Evolutionary conservation across 2,329 filamentous ascomycete genomes (phyloP), one percentile per base, ranked within the genome.

Genomic region (Trichoderma sp.): DNA sequence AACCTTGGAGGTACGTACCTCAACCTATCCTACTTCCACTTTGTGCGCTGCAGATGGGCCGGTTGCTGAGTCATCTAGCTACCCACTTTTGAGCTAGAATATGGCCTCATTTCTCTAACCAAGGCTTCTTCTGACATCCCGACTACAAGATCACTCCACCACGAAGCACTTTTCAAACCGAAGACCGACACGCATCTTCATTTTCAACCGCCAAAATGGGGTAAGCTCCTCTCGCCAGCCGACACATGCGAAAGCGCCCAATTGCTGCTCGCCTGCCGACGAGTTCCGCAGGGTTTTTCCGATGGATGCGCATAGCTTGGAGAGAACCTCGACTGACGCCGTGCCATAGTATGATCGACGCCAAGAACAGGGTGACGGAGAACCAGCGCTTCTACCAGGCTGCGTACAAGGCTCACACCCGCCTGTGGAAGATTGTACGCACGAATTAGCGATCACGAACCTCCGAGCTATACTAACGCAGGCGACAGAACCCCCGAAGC

Each of bases 371-470:
- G 79, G 92, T 95, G 78, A 91, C 92, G 71, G 79, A 92, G 80
- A 87, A 92, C 85, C 93, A 95, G 87, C 87, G 88, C 79, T 83
- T 89, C 77, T 94, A 93, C 86, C 92, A 94, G 85, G 85, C 87
- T 76, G 90, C 93, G 77, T 92, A 92, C 83, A 89, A 88, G 78
- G 83, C 85, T 74, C 88, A 91, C 82, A 85, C 90, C 76, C 90
- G 93, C 79, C 83, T 93, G 81, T 95, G 93, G 92, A 86, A 88
- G 83, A 94, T 94, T 84, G 92, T 95, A 87, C 81, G 91, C 71
- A 34, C 67, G 71, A 71, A 74, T 75, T 73, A 71, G 74, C 73
- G 39, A 62, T 58, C n/a, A 39, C 60, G 21, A 60, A 58, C 28
- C 61, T 36, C 26, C 26, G 43, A 14, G 28, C 39, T 56, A 18